A percentile compares a stretch with the other conserved stretches of the same genome.
phyloP scores from a whole-genome alignment of 345 rosid species.

The Cardamine occulta region DNA sequence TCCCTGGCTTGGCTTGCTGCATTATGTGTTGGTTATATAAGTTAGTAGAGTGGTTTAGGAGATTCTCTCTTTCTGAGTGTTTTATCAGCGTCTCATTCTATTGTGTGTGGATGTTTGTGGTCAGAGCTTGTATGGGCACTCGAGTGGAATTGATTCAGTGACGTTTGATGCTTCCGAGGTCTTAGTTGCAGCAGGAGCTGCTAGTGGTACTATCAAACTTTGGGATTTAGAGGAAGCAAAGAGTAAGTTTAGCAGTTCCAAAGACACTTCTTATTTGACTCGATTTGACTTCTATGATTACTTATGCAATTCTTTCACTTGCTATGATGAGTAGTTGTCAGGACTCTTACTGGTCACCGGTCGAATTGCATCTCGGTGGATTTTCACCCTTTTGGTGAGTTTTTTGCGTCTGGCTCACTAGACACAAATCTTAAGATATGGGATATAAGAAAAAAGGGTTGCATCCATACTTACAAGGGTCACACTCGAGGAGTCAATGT shows the following conservation, averaged over 20 bases:
- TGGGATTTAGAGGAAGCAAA: constrained; percentile 99
- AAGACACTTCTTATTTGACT: background rate
- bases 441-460: constrained; percentile 97
- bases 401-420: constrained; percentile 97
- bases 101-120: constrained; percentile 31
- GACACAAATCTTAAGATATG: constrained; percentile 99
- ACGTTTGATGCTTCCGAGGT: constrained; percentile 95
- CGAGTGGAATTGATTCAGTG: constrained; percentile 95
- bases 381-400: constrained; percentile 99
- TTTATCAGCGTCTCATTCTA: constrained; percentile 13
- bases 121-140: constrained; percentile 97
- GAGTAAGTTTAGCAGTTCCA: constrained; percentile 58
- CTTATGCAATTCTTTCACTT: constrained; percentile 23
- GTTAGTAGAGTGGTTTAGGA: background rate
- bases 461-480: constrained; percentile 98
- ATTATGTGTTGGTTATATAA: constrained; percentile 6
- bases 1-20: constrained; percentile 13
- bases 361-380: constrained; percentile 96
- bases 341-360: constrained; percentile 93
- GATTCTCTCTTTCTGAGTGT: background rate
- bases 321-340: constrained; percentile 66
- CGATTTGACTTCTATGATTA: background rate
- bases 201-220: constrained; percentile 95
- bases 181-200: constrained; percentile 96
- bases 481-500: constrained; percentile 97